Conservation (phyloP, 2,329 filamentous ascomycete species). For the Coniella lustricola region DNA sequence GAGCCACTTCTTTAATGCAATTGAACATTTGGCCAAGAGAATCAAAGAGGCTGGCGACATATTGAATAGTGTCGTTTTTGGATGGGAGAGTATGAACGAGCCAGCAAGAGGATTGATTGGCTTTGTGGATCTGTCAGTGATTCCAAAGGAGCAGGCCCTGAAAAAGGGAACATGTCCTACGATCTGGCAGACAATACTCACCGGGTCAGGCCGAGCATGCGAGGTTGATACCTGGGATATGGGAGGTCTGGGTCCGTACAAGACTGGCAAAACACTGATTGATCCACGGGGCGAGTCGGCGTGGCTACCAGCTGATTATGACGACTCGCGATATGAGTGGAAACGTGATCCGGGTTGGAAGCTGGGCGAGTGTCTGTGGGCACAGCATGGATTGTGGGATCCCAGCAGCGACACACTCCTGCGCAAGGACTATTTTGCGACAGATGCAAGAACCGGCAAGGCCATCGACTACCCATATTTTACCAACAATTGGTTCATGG, state of each 20-base stretch:
- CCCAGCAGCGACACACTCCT: slow-evolving; percentile 67
- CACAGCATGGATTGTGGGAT: slow-evolving; percentile 95
- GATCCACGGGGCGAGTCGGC: slow-evolving; percentile 81
- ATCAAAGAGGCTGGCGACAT: slow-evolving; percentile 88
- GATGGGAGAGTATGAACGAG: slow-evolving; percentile 96
- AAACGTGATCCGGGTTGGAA: slow-evolving; percentile 83
- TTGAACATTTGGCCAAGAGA: slow-evolving; percentile 70
- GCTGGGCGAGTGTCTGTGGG: slow-evolving; percentile 92
- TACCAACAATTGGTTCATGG: slow-evolving; percentile 86
- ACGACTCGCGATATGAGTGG: slow-evolving; percentile 86
- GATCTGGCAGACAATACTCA: slow-evolving; percentile 87
- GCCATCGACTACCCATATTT: slow-evolving; percentile 75
- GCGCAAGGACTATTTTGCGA: slow-evolving; percentile 81
- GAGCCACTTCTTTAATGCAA: slow-evolving; percentile 74
- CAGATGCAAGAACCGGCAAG: slow-evolving; percentile 66
- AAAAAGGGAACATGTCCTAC: slow-evolving; percentile 92
- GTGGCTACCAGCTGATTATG: slow-evolving; percentile 77
- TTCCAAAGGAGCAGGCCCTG: slow-evolving; percentile 81
- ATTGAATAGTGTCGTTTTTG: slow-evolving; percentile 79
- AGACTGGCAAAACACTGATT: slow-evolving; percentile 73
- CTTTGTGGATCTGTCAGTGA: slow-evolving; percentile 69
- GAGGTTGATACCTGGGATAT: slow-evolving; percentile 93
- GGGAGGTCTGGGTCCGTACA: slow-evolving; percentile 85
- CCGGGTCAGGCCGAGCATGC: slow-evolving; percentile 82
- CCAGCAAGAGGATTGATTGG: slow-evolving; percentile 85